These are phyloP conservation scores for Glycine soja DNA, from an alignment of 306 rosid species.

Conservation along the genomic window DNA sequence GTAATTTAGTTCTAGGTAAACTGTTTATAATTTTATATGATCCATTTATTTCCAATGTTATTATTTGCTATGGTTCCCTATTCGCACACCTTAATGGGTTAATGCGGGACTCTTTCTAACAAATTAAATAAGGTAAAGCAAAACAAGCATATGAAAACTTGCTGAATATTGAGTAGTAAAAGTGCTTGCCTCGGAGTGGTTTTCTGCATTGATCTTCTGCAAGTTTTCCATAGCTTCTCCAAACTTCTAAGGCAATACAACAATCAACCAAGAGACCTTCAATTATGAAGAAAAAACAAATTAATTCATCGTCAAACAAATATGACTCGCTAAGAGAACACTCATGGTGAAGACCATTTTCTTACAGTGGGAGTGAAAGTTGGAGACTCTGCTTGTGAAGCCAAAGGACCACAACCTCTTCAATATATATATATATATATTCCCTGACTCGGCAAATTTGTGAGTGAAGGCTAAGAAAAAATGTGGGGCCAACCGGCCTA, in stretches of 20 bases:
- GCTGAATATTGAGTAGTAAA: conserved; percentile 19
- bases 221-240: conserved; percentile 61
- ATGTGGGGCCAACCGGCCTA: conserved; percentile 53
- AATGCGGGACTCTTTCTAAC: not conserved
- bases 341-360: conserved; percentile 8
- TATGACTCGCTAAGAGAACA: conserved; percentile 24
- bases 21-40: no score
- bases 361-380: conserved; percentile 30
- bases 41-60: no score
- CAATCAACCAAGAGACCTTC: conserved; percentile 35
- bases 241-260: conserved; percentile 53
- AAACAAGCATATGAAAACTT: not conserved
- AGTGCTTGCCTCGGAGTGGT: conserved; percentile 53
- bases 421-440: conserved; percentile 67
- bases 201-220: conserved; percentile 44
- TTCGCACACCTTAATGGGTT: not conserved
- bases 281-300: conserved; percentile 27
- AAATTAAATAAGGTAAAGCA: conserved; percentile 7
- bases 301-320: conserved; percentile 18
- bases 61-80: not conserved
- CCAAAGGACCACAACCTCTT: conserved; percentile 57
- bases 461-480: conserved; percentile 71
- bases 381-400: conserved; percentile 53
- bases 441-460: conserved; percentile 24
- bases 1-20: no score